A percentile compares a stretch with the other conserved stretches of the same genome.
phyloP scores from a whole-genome alignment of 768 basidiomycete genomes.

The Russula foetens region DNA sequence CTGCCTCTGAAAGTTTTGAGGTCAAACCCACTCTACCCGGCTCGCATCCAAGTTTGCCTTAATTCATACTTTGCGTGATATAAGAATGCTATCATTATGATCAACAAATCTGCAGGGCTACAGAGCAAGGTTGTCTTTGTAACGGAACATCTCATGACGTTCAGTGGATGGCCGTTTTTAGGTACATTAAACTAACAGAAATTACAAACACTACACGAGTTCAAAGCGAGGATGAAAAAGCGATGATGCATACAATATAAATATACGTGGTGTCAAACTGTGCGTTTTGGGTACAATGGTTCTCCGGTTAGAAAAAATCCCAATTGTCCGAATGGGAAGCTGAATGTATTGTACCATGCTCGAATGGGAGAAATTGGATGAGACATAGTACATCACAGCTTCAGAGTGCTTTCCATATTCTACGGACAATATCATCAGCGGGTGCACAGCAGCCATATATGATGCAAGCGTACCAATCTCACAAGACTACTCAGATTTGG shows the following conservation, averaged over 20 bases:
- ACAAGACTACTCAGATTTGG: slow-evolving; percentile 12
- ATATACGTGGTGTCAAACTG: neutral
- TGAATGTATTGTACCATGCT: neutral
- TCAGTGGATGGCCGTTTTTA: neutral
- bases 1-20: no score
- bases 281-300: neutral
- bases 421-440: neutral
- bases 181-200: neutral
- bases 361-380: neutral
- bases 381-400: neutral
- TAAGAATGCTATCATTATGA: no score
- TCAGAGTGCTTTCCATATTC: neutral
- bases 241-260: neutral
- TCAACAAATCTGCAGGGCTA: no score
- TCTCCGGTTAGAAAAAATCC: neutral
- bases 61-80: no score
- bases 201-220: neutral
- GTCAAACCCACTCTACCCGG: no score
- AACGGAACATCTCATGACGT: neutral
- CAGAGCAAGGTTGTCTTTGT: no score
- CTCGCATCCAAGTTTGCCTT: no score
- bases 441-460: neutral
- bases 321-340: neutral
- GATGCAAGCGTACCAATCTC: slow-evolving; percentile 2
- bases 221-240: neutral